A percentile compares a stretch with the other conserved stretches of the same genome.
Evolutionary conservation across 164 flowering plant genomes (phyloP).

Genomic region (Taxillus chinensis): DNA sequence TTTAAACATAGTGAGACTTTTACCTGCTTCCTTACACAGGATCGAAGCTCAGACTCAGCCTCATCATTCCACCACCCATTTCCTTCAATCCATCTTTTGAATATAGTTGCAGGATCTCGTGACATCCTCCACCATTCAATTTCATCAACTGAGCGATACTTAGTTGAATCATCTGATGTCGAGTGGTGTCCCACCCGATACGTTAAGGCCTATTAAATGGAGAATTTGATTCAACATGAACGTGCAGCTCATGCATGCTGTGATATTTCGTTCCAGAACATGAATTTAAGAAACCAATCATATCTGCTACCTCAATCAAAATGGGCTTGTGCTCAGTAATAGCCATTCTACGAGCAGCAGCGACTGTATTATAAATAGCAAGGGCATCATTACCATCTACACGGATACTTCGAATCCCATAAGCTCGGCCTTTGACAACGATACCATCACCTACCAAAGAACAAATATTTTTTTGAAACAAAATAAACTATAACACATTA

Average conservation of each 20-base stretch:
- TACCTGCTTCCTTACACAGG: background rate
- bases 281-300: background rate
- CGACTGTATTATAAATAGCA: slow-evolving; percentile 1
- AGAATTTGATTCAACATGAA: background rate
- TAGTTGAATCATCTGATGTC: slow-evolving; percentile 5
- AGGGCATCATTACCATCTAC: slow-evolving; percentile 7
- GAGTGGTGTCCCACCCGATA: slow-evolving; percentile 6
- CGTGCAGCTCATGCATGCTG: background rate
- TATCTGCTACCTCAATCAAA: slow-evolving; percentile 2
- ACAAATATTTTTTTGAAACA: background rate
- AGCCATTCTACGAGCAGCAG: slow-evolving; percentile 3
- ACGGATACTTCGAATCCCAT: slow-evolving; percentile 5
- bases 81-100: slow-evolving; percentile 3
- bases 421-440: slow-evolving; percentile 3
- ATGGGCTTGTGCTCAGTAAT: background rate
- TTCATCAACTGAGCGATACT: slow-evolving; percentile 1
- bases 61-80: slow-evolving; percentile 3
- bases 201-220: background rate
- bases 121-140: slow-evolving; percentile 7
- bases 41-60: background rate
- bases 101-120: slow-evolving; percentile 1
- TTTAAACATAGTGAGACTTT: background rate
- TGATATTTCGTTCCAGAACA: too few relatives aligned
- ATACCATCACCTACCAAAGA: slow-evolving; percentile 2
- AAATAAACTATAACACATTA: background rate